phyloP scores from a whole-genome alignment of 352 stramenopile genomes.

The Phytophthora constricta region DNA sequence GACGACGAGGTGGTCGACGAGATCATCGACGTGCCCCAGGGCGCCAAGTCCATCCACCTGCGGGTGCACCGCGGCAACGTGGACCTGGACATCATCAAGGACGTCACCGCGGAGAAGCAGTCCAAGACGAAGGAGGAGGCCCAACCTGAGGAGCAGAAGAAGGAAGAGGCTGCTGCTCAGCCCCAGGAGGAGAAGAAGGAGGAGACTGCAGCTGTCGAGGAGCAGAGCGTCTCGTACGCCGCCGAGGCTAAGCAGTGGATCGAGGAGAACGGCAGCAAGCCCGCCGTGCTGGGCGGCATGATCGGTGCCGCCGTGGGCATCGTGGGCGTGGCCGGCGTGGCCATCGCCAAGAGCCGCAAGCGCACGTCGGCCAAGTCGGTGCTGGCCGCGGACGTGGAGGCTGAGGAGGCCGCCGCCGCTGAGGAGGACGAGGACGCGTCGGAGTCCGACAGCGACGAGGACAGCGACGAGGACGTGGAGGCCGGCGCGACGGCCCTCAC shows the following conservation, averaged over 20 bases:
- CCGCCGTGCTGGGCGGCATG: constrained; percentile 42
- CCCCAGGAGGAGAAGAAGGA: constrained; percentile 29
- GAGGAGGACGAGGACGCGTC: constrained; percentile 46
- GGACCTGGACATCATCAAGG: constrained; percentile 63
- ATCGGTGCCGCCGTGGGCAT: constrained; percentile 58
- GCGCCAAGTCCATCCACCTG: constrained; percentile 53
- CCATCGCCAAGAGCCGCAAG: constrained; percentile 57
- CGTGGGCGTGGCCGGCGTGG: constrained; percentile 49
- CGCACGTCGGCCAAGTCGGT: constrained; percentile 48
- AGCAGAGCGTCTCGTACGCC: constrained; percentile 47
- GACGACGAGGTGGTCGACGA: constrained; percentile 48
- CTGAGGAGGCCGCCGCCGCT: constrained; percentile 44
- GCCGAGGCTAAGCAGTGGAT: constrained; percentile 52
- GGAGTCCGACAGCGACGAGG: constrained; percentile 52
- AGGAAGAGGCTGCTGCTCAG: constrained; percentile 10
- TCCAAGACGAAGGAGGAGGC: constrained; percentile 18
- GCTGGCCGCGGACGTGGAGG: constrained; percentile 39
- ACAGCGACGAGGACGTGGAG: constrained; percentile 49
- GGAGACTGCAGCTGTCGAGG: constrained; percentile 11
- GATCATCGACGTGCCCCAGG: constrained; percentile 53
- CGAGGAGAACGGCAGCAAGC: constrained; percentile 44
- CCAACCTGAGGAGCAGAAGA: constrained; percentile 19
- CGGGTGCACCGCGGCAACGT: constrained; percentile 57
- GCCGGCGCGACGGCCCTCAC: constrained; percentile 36
- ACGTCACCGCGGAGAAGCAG: constrained; percentile 14